phyloP scores from a whole-genome alignment of 169 alveolate genomes.

The Cryptosporidium bovis region DNA sequence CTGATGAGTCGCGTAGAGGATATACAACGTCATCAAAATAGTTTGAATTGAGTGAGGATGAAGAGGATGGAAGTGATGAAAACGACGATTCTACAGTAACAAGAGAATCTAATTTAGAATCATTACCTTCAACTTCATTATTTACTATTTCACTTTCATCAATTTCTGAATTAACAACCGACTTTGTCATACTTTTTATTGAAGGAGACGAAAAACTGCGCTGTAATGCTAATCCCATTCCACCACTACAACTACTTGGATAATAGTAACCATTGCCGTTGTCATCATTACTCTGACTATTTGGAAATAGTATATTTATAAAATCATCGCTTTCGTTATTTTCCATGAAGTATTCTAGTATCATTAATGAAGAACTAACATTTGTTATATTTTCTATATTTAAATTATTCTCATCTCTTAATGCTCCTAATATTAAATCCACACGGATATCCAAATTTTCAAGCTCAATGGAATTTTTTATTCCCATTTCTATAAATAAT shows the following conservation, averaged over 20 bases:
- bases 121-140: background rate
- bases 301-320: conserved; percentile 16
- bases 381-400: conserved; percentile 1
- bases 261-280: background rate
- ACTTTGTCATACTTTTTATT: conserved; percentile 2
- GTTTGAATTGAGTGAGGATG: background rate
- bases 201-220: conserved; percentile 67
- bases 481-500: conserved; percentile 28
- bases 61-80: conserved; percentile 46
- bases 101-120: conserved; percentile 10
- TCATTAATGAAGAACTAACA: conserved; percentile 22
- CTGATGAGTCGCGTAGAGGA: background rate
- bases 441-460: conserved; percentile 34
- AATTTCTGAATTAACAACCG: background rate
- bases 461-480: conserved; percentile 20
- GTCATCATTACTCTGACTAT: background rate
- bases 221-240: background rate
- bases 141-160: background rate
- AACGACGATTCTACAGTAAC: conserved; percentile 9
- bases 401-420: background rate
- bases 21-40: background rate
- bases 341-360: conserved; percentile 31
- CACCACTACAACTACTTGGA: too few relatives aligned
- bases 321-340: conserved; percentile 38
- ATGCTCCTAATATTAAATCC: conserved; percentile 46